Percentiles rank a stretch among this genome's conserved stretches.
Conservation (phyloP, 2,329 filamentous ascomycete species). For the Verticillium nubilum region DNA sequence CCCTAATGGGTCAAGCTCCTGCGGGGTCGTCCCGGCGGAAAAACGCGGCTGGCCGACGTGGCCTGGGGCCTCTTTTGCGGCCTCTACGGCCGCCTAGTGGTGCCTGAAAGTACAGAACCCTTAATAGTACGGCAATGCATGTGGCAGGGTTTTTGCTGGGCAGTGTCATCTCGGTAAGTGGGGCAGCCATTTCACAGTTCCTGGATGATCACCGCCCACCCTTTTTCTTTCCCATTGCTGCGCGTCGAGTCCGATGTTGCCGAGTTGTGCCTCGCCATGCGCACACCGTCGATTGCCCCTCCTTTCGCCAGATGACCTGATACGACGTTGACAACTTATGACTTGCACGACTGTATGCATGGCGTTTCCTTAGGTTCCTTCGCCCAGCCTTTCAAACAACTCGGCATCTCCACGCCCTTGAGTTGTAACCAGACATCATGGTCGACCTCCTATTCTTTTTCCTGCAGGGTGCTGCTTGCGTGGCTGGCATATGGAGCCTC, state of each 20-base stretch:
- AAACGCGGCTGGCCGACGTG: conserved; percentile 1
- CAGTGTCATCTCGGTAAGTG: neutral
- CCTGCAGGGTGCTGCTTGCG: conserved; percentile 34
- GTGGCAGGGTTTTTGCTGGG: no score
- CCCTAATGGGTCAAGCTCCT: neutral
- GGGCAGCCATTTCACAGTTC: neutral
- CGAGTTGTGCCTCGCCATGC: neutral
- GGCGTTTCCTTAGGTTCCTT: neutral
- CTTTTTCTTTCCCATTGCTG: neutral
- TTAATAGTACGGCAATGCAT: no score
- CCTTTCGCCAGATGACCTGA: neutral
- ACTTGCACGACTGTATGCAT: neutral
- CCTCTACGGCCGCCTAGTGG: neutral
- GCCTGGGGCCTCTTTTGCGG: no score
- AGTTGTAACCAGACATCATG: neutral
- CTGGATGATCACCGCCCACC: neutral
- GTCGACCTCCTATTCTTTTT: conserved; percentile 14
- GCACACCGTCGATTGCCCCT: neutral
- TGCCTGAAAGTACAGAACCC: neutral
- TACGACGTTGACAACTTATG: neutral
- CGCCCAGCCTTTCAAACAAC: neutral
- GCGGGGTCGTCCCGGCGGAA: conserved; percentile 1
- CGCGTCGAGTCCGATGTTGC: neutral
- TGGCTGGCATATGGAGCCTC: conserved; percentile 47
- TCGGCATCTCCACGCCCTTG: neutral